phyloP scores from a whole-genome alignment of 108 stramenopile genomes.

The Nitzschia sp. region DNA sequence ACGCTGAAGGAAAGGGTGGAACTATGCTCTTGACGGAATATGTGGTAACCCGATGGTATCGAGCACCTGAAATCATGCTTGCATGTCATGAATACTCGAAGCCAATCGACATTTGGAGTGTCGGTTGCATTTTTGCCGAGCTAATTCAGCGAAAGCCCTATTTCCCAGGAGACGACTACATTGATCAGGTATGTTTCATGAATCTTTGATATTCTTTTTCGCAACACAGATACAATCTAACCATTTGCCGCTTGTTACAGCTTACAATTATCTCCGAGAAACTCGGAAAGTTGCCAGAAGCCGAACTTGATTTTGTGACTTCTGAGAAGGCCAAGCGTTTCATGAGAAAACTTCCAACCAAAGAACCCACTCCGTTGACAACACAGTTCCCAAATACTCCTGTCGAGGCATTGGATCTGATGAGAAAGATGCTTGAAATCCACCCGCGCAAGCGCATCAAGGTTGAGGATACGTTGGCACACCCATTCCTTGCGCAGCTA shows the following conservation, averaged over 20 bases:
- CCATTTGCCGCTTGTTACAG: slow-evolving; percentile 21
- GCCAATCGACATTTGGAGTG: slow-evolving; percentile 96
- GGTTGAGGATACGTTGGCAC: slow-evolving; percentile 89
- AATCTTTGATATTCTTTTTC: no score
- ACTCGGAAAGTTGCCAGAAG: slow-evolving; percentile 89
- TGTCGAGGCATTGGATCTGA: slow-evolving; percentile 85
- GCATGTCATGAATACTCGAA: slow-evolving; percentile 98
- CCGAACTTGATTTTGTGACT: slow-evolving; percentile 93
- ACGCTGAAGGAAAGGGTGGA: slow-evolving; percentile 44
- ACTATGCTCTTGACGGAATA: slow-evolving; percentile 90
- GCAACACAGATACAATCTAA: background rate
- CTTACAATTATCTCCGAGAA: slow-evolving; percentile 85
- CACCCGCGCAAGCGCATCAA: slow-evolving; percentile 88
- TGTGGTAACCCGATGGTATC: slow-evolving; percentile 98
- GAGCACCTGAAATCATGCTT: slow-evolving; percentile 99
- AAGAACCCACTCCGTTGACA: slow-evolving; percentile 52
- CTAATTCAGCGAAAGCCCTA: slow-evolving; percentile 93
- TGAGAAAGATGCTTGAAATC: slow-evolving; percentile 91
- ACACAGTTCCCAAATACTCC: slow-evolving; percentile 79
- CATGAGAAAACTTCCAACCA: slow-evolving; percentile 84
- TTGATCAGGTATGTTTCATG: slow-evolving; percentile 95
- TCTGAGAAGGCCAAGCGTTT: slow-evolving; percentile 91
- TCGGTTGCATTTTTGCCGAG: slow-evolving; percentile 99
- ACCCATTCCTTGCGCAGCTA: slow-evolving; percentile 90
- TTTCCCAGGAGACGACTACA: slow-evolving; percentile 99